A percentile compares a stretch with the other conserved stretches of the same genome.
These are phyloP conservation scores for Penicillium roqueforti DNA, from an alignment of 495 filamentous ascomycete genomes.

Conservation along the genomic window DNA sequence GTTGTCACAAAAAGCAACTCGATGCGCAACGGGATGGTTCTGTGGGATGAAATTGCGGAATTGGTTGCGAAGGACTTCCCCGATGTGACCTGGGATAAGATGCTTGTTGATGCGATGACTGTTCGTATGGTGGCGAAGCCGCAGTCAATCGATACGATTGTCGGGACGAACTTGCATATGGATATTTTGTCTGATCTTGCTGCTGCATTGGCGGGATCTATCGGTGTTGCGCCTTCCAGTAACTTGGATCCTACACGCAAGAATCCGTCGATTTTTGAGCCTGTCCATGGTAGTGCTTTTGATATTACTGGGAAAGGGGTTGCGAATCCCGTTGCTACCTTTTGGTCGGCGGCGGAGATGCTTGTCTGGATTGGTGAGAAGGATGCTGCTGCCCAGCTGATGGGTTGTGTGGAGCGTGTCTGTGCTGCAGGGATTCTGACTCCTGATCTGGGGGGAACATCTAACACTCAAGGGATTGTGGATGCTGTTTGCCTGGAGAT, in stretches of 20 bases:
- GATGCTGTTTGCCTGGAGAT: slow-evolving; percentile 53
- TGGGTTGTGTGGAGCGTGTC: slow-evolving; percentile 54
- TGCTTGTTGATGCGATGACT: slow-evolving; percentile 53
- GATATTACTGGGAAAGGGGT: slow-evolving; percentile 63
- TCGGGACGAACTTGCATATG: slow-evolving; percentile 50
- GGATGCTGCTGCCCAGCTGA: slow-evolving; percentile 46
- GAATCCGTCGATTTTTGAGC: slow-evolving; percentile 57
- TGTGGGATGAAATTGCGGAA: slow-evolving; percentile 46
- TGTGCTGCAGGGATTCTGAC: slow-evolving; percentile 49
- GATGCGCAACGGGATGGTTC: slow-evolving; percentile 47
- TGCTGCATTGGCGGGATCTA: slow-evolving; percentile 44
- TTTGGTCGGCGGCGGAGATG: slow-evolving; percentile 64
- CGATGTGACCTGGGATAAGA: slow-evolving; percentile 46
- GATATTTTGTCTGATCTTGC: slow-evolving; percentile 52
- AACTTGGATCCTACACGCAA: slow-evolving; percentile 56
- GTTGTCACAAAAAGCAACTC: slow-evolving; percentile 52
- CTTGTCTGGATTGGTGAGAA: slow-evolving; percentile 55
- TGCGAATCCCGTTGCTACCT: slow-evolving; percentile 63
- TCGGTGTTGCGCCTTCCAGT: slow-evolving; percentile 49
- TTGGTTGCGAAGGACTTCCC: slow-evolving; percentile 41
- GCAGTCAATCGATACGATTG: slow-evolving; percentile 46
- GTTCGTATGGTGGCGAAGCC: slow-evolving; percentile 47
- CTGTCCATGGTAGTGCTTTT: slow-evolving; percentile 57
- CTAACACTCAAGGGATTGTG: slow-evolving; percentile 51
- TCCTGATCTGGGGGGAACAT: slow-evolving; percentile 51